A percentile compares a stretch with the other conserved stretches of the same genome.
These are phyloP conservation scores for Punctularia strigosozonata DNA, from an alignment of 768 basidiomycete genomes.

Conservation along the genomic window DNA sequence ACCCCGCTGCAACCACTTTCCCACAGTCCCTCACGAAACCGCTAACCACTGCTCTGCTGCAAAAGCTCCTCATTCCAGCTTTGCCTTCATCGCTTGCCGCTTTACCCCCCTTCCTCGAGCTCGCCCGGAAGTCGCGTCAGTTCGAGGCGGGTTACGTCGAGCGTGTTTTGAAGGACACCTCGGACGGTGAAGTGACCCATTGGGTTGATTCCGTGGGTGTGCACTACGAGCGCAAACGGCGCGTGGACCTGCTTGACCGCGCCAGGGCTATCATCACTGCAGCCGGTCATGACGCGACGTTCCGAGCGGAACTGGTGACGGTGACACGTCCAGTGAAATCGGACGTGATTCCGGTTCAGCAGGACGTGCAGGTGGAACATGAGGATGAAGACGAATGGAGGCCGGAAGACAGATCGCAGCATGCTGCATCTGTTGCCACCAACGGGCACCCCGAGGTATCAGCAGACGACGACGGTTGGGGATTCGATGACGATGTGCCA, in stretches of 20 bases:
- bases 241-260: conserved; percentile 52
- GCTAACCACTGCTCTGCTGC: conserved; percentile 46
- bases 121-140: conserved; percentile 42
- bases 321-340: neutral
- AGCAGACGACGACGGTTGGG: conserved; percentile 32
- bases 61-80: conserved; percentile 54
- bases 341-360: conserved; percentile 2
- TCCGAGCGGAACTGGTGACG: conserved; percentile 17
- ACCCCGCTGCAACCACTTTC: conserved; percentile 32
- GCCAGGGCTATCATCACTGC: conserved; percentile 43
- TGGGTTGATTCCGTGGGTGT: conserved; percentile 61
- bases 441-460: conserved; percentile 8
- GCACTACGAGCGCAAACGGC: conserved; percentile 73
- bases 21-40: conserved; percentile 49
- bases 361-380: conserved; percentile 1
- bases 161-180: conserved; percentile 34
- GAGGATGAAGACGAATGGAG: conserved; percentile 1
- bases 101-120: conserved; percentile 50
- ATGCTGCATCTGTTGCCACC: conserved; percentile 6
- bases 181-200: conserved; percentile 41
- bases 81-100: conserved; percentile 52
- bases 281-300: conserved; percentile 26
- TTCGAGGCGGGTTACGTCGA: conserved; percentile 54
- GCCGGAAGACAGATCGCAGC: conserved; percentile 1
- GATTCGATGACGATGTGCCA: conserved; percentile 27